Percentiles rank a stretch among this genome's conserved stretches.
phyloP scores from a whole-genome alignment of 495 filamentous ascomycete genomes.

The Aspergillus coremiiformis region DNA sequence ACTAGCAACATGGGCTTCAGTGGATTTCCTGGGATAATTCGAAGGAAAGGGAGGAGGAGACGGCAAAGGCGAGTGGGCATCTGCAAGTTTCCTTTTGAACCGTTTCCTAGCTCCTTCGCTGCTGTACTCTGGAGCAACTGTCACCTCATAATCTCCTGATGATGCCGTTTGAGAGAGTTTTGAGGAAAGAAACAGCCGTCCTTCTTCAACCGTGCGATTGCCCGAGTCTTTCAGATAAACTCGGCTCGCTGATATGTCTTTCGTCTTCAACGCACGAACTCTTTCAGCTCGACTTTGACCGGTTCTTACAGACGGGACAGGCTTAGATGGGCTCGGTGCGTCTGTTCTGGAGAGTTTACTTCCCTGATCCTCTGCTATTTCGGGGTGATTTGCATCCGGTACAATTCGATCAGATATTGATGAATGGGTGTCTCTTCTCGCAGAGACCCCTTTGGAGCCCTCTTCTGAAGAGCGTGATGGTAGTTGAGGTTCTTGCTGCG shows the following conservation, averaged over 20 bases:
- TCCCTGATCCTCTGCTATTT: not conserved
- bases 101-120: not conserved
- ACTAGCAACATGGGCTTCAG: slow-evolving; percentile 1
- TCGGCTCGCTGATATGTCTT: slow-evolving; percentile 18
- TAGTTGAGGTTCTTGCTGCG: not conserved
- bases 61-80: slow-evolving; percentile 29
- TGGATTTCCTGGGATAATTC: slow-evolving; percentile 15
- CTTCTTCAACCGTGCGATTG: not conserved
- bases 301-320: slow-evolving; percentile 1
- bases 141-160: not conserved
- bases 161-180: not conserved
- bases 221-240: slow-evolving; percentile 8
- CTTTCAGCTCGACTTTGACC: slow-evolving; percentile 18
- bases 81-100: slow-evolving; percentile 17
- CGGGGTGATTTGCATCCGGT: not conserved
- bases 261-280: slow-evolving; percentile 21
- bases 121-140: not conserved
- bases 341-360: not conserved
- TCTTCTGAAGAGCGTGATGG: not conserved
- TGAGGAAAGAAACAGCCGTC: not conserved
- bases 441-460: not conserved
- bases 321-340: not conserved
- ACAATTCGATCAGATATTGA: not conserved
- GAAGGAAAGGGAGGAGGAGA: slow-evolving; percentile 24
- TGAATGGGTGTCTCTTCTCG: not conserved